Conservation (phyloP, 2,329 filamentous ascomycete genomes). For the Sarocladium brachiariae region DNA sequence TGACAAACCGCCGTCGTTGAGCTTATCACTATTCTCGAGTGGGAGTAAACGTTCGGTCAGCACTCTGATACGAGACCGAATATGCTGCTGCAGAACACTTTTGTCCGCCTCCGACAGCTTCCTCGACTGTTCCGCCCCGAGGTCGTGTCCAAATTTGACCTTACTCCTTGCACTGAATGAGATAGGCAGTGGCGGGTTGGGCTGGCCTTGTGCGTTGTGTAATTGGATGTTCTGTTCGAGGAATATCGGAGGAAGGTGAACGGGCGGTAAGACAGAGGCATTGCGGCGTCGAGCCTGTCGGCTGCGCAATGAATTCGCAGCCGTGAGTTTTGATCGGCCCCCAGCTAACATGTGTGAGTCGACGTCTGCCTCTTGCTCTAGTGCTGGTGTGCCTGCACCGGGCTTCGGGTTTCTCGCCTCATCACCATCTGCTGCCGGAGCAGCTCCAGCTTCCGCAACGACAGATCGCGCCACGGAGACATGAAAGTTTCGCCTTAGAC, state of each 20-base stretch:
- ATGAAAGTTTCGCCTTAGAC: background rate
- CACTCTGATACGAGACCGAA: conserved; percentile 6
- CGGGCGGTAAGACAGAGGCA: conserved; percentile 6
- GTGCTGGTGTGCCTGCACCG: background rate
- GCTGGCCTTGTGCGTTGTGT: background rate
- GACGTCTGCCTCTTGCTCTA: background rate
- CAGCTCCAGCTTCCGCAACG: background rate
- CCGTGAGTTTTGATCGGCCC: background rate
- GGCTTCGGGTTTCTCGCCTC: background rate
- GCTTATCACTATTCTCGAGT: background rate
- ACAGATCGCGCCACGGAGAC: background rate
- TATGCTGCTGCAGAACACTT: background rate
- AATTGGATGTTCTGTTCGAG: conserved; percentile 1
- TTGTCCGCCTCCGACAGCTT: background rate
- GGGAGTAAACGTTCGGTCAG: background rate
- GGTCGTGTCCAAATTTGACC: background rate
- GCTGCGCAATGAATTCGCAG: conserved; percentile 1
- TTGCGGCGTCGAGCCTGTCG: conserved; percentile 8
- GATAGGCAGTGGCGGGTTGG: background rate
- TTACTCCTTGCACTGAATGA: background rate
- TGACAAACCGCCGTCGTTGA: background rate
- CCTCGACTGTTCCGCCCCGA: background rate
- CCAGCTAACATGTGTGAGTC: background rate
- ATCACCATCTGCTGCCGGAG: background rate
- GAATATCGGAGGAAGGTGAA: background rate